Base-by-base conservation (phyloP, 1,139 yeast genomes). In the Blastobotrys petasosporus region DNA sequence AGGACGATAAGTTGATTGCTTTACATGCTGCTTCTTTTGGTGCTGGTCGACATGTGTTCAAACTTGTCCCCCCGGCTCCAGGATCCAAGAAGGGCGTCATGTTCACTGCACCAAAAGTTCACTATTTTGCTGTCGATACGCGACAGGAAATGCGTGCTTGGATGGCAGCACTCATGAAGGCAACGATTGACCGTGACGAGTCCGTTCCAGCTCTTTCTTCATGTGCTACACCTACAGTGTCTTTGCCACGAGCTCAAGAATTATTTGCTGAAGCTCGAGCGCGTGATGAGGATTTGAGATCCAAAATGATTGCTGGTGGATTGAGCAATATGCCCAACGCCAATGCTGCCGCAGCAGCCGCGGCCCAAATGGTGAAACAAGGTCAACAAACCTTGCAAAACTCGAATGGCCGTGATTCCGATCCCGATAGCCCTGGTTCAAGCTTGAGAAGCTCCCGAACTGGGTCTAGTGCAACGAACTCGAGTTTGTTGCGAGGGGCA, bases 161-260 rank as follows among this genome's bases (percentile, higher is more conserved):
- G 99, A 81, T 90, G 78, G 85, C 90, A 48, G 95, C 97, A 0
- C 70, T 92, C 52, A 86, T 90, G 80, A 87, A 92, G 51, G 95
- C 97, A 0, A 92, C 98, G 0, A 94, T 92, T 57, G 99, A 92
- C 63, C 76, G 94, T 45, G 98, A 94, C 66, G 97, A 92, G 51
- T 68, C 86, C 1, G 87, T 85, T 11, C 97, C 98, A 0, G 94
- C 87, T 2, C 84, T 90, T n/a, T 85, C 95, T 51, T 85, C 97
- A 29, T 92, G 96, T 64, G 82, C 84, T 6, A 87, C 97, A 0
- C 97, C 97, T 12, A 92, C 97, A 0, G 92, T 92, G 10, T 82
- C 95, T 20, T 71, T 92, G 53, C 77, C 79, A 40, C 82, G 80
- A 57, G 98, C 98, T 0, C 95, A 87, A 63, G 95, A 84, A 60